Conservation (phyloP, 2,329 filamentous ascomycete genomes). For the Rhinocladiella similis region DNA sequence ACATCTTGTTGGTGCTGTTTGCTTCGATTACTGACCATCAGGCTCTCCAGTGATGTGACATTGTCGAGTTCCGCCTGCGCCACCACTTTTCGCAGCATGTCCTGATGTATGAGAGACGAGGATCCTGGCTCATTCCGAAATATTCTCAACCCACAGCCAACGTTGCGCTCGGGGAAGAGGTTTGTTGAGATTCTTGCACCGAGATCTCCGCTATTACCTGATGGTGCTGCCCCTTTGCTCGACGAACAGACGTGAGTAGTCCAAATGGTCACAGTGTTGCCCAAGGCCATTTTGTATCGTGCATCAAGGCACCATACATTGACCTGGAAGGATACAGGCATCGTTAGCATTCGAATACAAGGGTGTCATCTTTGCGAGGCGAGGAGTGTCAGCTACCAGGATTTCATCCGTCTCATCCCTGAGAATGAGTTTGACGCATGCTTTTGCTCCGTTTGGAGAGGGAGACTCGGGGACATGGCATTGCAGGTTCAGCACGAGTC, state of each 20-base stretch:
- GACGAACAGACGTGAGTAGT: conserved; percentile 47
- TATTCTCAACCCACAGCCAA: conserved; percentile 39
- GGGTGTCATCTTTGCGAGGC: not conserved
- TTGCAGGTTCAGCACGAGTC: conserved; percentile 32
- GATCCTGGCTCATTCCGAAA: not conserved
- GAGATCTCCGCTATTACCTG: conserved; percentile 21
- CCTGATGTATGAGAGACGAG: not conserved
- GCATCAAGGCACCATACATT: conserved; percentile 32
- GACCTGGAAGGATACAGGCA: conserved; percentile 22
- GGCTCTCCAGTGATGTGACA: not conserved
- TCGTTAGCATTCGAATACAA: not conserved
- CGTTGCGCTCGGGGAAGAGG: conserved; percentile 55
- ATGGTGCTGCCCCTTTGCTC: conserved; percentile 1
- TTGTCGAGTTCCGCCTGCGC: not conserved
- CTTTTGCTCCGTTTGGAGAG: conserved; percentile 23
- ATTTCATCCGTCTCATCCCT: conserved; percentile 32
- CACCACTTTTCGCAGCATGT: not conserved
- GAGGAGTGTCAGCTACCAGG: conserved; percentile 17
- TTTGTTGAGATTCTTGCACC: conserved; percentile 46
- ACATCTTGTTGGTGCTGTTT: not conserved
- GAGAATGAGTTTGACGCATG: conserved; percentile 31
- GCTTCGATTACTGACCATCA: not conserved
- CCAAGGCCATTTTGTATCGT: conserved; percentile 30
- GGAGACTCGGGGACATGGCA: conserved; percentile 16
- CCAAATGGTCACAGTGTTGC: conserved; percentile 50